Evolutionary conservation across 1,139 yeast species (phyloP).

Genomic region (Pneumocystis canis): DNA sequence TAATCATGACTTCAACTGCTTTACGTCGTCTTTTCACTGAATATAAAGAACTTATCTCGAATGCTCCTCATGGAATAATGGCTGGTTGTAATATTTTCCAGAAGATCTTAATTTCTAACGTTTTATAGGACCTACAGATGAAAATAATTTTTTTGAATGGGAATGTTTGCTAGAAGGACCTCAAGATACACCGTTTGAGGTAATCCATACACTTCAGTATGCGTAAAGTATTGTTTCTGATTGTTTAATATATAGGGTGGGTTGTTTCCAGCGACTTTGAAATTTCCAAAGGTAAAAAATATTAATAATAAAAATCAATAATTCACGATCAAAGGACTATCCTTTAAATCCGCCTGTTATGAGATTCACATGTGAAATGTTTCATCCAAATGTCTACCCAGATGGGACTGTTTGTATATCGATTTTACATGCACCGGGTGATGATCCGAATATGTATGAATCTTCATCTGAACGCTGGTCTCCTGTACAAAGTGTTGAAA

Average conservation of each 20-base stretch:
- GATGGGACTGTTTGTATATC: slow-evolving; percentile 95
- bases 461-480: slow-evolving; percentile 95
- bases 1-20: neutral
- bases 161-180: slow-evolving; percentile 90
- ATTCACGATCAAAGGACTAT: slow-evolving; percentile 37
- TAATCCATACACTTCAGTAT: neutral
- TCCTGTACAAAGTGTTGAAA: slow-evolving; percentile 92
- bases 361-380: slow-evolving; percentile 67
- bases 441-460: slow-evolving; percentile 91
- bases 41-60: slow-evolving; percentile 67
- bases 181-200: slow-evolving; percentile 19
- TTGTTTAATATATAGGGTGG: slow-evolving; percentile 85
- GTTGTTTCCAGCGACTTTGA: slow-evolving; percentile 66
- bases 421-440: slow-evolving; percentile 89
- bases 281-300: slow-evolving; percentile 43
- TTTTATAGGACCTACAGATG: slow-evolving; percentile 55
- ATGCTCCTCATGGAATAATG: slow-evolving; percentile 87
- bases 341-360: slow-evolving; percentile 84
- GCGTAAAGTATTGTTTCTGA: neutral
- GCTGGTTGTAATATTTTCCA: slow-evolving; percentile 30
- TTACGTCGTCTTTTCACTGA: slow-evolving; percentile 58
- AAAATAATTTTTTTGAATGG: slow-evolving; percentile 75
- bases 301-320: neutral
- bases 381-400: slow-evolving; percentile 83
- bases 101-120: neutral